Evolutionary conservation across 345 rosid genomes (phyloP).

Genomic region (Mangifera indica): DNA sequence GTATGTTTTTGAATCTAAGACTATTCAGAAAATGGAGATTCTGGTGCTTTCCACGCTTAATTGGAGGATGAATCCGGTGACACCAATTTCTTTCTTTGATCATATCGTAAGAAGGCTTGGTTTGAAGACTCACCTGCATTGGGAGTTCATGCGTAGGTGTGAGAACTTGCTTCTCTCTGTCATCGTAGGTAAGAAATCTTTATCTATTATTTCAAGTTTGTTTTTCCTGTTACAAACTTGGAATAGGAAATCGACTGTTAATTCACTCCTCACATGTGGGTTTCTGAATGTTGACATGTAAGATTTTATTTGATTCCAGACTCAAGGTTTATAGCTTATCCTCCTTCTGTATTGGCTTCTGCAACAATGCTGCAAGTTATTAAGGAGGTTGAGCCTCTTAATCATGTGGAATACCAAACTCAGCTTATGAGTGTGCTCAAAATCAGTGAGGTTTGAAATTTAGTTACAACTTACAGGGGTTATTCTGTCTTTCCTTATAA

Average conservation of each 20-base stretch:
- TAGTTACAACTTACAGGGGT: constrained; percentile 1
- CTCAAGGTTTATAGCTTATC: constrained; percentile 52
- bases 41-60: constrained; percentile 70
- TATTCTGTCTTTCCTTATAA: constrained; percentile 11
- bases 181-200: constrained; percentile 59
- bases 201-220: background rate
- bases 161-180: constrained; percentile 70
- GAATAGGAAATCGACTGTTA: background rate
- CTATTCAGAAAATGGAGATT: constrained; percentile 92
- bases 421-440: constrained; percentile 59
- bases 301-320: constrained; percentile 51
- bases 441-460: constrained; percentile 56
- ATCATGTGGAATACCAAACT: constrained; percentile 49
- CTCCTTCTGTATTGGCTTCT: constrained; percentile 72
- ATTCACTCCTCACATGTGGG: background rate
- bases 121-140: constrained; percentile 45
- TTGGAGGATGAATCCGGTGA: constrained; percentile 92
- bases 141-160: constrained; percentile 62
- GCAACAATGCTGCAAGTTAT: constrained; percentile 67
- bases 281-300: constrained; percentile 16
- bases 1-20: constrained; percentile 74
- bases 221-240: background rate
- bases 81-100: constrained; percentile 79
- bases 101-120: constrained; percentile 70
- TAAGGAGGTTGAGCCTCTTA: constrained; percentile 54